These are phyloP conservation scores for Apophysomyces elegans DNA, from an alignment of 371 early-diverging fungal species.

Conservation along the genomic window DNA sequence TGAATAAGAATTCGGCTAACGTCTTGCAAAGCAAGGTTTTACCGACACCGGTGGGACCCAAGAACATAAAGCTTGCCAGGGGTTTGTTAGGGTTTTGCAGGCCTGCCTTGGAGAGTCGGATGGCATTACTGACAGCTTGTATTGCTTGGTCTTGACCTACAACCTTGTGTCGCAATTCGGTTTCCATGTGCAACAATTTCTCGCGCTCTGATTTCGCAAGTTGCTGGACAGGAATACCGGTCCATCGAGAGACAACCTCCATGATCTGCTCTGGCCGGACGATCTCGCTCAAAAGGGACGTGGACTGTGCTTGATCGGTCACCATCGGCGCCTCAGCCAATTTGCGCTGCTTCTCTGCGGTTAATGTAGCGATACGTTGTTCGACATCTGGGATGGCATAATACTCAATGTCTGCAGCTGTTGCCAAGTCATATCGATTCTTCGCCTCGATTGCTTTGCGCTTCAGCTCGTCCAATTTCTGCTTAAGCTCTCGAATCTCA, in stretches of 20 bases:
- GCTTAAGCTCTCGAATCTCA: constrained; percentile 83
- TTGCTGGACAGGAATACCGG: constrained; percentile 87
- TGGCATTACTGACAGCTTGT: constrained; percentile 76
- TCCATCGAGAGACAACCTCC: constrained; percentile 86
- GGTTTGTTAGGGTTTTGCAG: constrained; percentile 82
- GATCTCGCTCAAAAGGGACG: constrained; percentile 71
- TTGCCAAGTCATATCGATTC: constrained; percentile 73
- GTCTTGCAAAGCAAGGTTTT: constrained; percentile 87
- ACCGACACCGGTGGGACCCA: constrained; percentile 94
- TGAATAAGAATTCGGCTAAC: constrained; percentile 86
- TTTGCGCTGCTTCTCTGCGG: constrained; percentile 59
- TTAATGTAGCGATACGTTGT: constrained; percentile 61
- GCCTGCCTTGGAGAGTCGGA: constrained; percentile 79
- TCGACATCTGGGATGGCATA: constrained; percentile 89
- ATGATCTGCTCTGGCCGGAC: constrained; percentile 89
- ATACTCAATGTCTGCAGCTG: constrained; percentile 85
- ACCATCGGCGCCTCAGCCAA: constrained; percentile 55
- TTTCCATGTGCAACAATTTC: constrained; percentile 83
- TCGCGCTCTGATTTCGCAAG: constrained; percentile 82
- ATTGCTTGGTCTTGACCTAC: constrained; percentile 91
- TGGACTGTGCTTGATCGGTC: constrained; percentile 36
- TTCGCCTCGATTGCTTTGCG: constrained; percentile 88
- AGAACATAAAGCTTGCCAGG: constrained; percentile 90
- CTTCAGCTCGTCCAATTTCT: constrained; percentile 87
- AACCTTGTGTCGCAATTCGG: constrained; percentile 68